Conservation (phyloP, 2,329 filamentous ascomycete genomes). For the Xylaria polymorpha region DNA sequence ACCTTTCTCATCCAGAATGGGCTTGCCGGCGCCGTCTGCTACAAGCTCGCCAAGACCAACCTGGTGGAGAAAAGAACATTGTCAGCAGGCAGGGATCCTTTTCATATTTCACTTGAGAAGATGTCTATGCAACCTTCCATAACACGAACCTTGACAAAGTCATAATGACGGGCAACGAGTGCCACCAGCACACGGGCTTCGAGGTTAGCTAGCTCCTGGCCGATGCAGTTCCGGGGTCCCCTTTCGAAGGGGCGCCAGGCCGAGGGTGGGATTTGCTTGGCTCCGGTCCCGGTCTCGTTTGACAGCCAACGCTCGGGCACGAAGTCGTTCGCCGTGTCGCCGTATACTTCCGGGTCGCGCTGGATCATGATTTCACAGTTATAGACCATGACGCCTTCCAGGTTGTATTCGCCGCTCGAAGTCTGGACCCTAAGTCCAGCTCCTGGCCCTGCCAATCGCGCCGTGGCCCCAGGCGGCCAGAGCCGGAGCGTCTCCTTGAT, state of each 20-base stretch:
- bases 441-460: slow-evolving; percentile 24
- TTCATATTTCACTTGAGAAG: background rate
- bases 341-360: slow-evolving; percentile 28
- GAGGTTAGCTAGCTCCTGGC: slow-evolving; percentile 21
- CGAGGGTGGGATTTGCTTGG: slow-evolving; percentile 7
- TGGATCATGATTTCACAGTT: slow-evolving; percentile 25
- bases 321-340: slow-evolving; percentile 27
- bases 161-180: slow-evolving; percentile 9
- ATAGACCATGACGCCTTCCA: slow-evolving; percentile 40
- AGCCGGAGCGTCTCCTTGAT: slow-evolving; percentile 37
- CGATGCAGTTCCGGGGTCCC: slow-evolving; percentile 22
- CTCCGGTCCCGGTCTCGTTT: background rate
- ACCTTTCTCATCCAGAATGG: background rate
- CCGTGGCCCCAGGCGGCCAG: slow-evolving; percentile 33
- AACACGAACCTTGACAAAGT: slow-evolving; percentile 22
- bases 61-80: background rate
- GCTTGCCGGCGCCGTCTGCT: background rate
- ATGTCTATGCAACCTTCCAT: background rate
- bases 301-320: slow-evolving; percentile 26
- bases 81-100: slow-evolving; percentile 3
- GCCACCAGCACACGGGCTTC: slow-evolving; percentile 20
- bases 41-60: slow-evolving; percentile 10
- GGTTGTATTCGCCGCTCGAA: slow-evolving; percentile 32
- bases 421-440: slow-evolving; percentile 35
- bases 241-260: slow-evolving; percentile 30